These are phyloP conservation scores for Wickerhamiella slavikovae DNA, from an alignment of 805 yeast genomes.

Conservation along the genomic window DNA sequence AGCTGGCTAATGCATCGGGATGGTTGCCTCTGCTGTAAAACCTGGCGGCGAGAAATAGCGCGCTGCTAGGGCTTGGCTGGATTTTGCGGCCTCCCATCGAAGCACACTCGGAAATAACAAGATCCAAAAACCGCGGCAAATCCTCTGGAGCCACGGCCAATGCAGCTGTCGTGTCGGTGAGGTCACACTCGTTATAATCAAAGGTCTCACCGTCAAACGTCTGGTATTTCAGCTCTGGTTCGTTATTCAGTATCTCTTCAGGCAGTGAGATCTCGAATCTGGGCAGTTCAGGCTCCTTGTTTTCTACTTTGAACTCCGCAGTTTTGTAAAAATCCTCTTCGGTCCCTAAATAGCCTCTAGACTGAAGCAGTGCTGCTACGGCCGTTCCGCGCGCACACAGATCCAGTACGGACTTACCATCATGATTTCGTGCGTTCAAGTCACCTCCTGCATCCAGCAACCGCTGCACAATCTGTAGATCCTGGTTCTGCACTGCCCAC, in stretches of 20 bases:
- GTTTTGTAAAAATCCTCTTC: constrained; percentile 1
- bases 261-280: too few species aligned
- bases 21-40: constrained; percentile 20
- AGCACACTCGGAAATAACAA: constrained; percentile 17
- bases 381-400: constrained; percentile 34
- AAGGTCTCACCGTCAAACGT: too few species aligned
- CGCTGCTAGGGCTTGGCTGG: constrained; percentile 23
- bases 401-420: constrained; percentile 31
- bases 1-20: constrained; percentile 13
- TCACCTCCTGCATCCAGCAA: constrained; percentile 33
- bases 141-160: too few species aligned
- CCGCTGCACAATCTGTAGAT: constrained; percentile 31
- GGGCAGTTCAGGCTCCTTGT: too few species aligned
- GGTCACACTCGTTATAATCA: too few species aligned
- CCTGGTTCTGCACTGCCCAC: constrained; percentile 66
- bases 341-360: constrained; percentile 10
- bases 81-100: constrained; percentile 20
- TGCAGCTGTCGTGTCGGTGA: too few species aligned
- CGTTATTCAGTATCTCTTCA: too few species aligned
- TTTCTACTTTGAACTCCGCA: too few species aligned
- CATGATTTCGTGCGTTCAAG: constrained; percentile 22
- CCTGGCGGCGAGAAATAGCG: constrained; percentile 21
- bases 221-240: too few species aligned
- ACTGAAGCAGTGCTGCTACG: constrained; percentile 36
- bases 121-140: constrained; percentile 21